Evolutionary conservation across 495 filamentous ascomycete genomes (phyloP), one percentile per base, ranked within the genome.

Genomic region (Hypoxylon lenormandii): DNA sequence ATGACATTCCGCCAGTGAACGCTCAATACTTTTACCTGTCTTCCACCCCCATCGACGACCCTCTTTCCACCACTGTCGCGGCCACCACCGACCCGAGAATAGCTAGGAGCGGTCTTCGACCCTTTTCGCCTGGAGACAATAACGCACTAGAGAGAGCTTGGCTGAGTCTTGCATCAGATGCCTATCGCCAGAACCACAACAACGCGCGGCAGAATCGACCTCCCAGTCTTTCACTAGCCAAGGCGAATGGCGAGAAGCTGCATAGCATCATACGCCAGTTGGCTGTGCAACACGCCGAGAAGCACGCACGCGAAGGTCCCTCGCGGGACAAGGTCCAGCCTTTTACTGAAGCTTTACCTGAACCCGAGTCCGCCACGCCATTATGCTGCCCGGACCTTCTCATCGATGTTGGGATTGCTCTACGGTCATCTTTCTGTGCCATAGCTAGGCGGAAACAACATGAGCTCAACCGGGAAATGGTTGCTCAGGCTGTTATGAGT

Each of bases 1-100:
- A 83, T 38, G 82, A 76, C 60, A 81, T 83, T 47, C 87, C 87
- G 5, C 77, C 80, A 6, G 70, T 91, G 28, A 82, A 82, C 22
- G 84, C 90, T 45, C 92, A 93, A 45, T 96, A 91, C 80, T 96
- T 94, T 75, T 95, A 94, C 78, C 82, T 86, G 26, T 93, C 92
- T 12, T 81, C 85, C 16, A 81, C 92, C 28, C 87, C 91, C 38
- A 90, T 96, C 72, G 92, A 96, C 75, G 92, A 96, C 76, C 92
- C 92, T 11, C 83, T 94, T 42, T 89, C 90, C 4, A 84, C 89
- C 16, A 88, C 90, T 15, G 80, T 86, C 28, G 77, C 85, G 16
- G 78, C 69, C 16, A 76, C 83, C 16, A 81, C 82, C 51, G 84
- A 85, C 58, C 76, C 86, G 37, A 81, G 81, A 45, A 75, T 82